Percentiles rank a stretch among this genome's conserved stretches.
phyloP scores from a whole-genome alignment of 225 moss, liverwort and hornwort species.

The Pseudisothecium myosuroides region DNA sequence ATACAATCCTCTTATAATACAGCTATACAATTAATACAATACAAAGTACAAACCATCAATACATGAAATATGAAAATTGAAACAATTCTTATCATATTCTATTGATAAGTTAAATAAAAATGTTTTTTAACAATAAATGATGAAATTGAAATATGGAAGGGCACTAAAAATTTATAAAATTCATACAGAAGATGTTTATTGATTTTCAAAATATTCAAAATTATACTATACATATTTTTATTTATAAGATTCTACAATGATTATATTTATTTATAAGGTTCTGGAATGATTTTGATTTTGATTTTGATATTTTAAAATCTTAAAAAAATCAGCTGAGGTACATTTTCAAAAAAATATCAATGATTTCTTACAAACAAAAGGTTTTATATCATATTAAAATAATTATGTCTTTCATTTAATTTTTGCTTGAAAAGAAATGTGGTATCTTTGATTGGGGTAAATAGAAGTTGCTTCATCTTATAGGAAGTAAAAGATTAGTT shows the following conservation, averaged over 20 bases:
- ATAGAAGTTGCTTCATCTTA: neutral
- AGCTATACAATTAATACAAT: slow-evolving; percentile 9
- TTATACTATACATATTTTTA: no score
- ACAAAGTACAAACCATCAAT: neutral
- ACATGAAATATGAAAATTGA: no score
- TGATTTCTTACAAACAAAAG: neutral
- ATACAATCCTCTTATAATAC: slow-evolving; percentile 72
- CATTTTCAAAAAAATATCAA: no score
- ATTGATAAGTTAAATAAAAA: no score
- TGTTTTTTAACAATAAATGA: neutral
- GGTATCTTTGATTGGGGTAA: neutral
- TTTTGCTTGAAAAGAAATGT: no score
- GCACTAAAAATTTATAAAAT: no score
- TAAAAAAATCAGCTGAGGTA: neutral
- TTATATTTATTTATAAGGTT: no score
- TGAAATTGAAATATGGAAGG: neutral
- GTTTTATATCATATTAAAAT: neutral
- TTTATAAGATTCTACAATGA: no score
- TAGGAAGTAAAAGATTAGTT: neutral
- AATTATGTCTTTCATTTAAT: neutral
- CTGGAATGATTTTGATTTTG: neutral
- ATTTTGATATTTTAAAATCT: neutral
- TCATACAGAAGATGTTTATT: neutral
- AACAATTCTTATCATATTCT: neutral
- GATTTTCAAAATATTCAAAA: neutral